A percentile compares a stretch with the other conserved stretches of the same genome.
Conservation (phyloP, 192 early-diverging fungal species). For the Blastocladiella britannica region DNA sequence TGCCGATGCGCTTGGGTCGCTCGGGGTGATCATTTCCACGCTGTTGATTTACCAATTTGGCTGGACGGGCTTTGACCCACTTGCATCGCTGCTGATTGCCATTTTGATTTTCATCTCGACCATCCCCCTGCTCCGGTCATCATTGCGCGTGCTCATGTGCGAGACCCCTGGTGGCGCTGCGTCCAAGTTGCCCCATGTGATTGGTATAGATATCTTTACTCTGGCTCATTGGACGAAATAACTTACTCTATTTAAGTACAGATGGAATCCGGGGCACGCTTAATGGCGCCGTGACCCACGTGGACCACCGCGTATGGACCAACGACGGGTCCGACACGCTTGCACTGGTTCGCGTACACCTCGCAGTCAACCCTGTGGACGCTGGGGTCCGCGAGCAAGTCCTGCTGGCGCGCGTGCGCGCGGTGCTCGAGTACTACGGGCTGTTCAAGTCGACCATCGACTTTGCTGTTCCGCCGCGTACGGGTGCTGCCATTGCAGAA, state of each 20-base stretch:
- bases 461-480: no score
- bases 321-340: background rate
- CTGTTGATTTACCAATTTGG: constrained; percentile 70
- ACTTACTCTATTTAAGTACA: background rate
- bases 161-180: constrained; percentile 9
- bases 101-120: constrained; percentile 65
- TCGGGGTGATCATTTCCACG: constrained; percentile 88
- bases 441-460: background rate
- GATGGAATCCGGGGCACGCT: background rate
- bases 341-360: background rate
- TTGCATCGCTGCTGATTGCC: constrained; percentile 81
- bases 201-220: background rate
- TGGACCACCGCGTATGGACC: background rate
- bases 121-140: constrained; percentile 60
- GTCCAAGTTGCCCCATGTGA: background rate
- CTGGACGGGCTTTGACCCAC: constrained; percentile 88
- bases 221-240: no score
- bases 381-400: no score
- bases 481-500: no score
- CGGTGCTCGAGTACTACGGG: background rate
- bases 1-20: constrained; percentile 83
- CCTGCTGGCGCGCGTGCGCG: background rate
- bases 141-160: constrained; percentile 32
- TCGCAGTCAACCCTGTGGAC: background rate
- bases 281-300: background rate